These are phyloP conservation scores for Ammopiptanthus mongolicus DNA, from an alignment of 306 rosid species.

Conservation along the genomic window DNA sequence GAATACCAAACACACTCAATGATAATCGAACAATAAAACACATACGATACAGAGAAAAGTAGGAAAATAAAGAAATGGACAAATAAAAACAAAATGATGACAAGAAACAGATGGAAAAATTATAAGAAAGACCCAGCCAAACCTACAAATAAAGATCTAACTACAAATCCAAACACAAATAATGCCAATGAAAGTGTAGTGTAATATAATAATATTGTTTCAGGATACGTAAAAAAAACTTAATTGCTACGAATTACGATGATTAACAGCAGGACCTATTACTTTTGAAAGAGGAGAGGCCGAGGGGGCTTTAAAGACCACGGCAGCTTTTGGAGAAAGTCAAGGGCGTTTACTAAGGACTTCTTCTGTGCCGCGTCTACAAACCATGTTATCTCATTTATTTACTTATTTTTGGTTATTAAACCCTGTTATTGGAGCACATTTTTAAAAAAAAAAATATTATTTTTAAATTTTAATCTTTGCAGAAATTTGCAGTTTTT, in stretches of 20 bases:
- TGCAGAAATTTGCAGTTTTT: neutral
- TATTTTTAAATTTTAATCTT: neutral
- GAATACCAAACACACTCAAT: neutral
- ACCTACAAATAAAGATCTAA: slow-evolving; percentile 1
- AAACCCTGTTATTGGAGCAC: neutral
- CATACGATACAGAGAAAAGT: neutral
- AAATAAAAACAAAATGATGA: neutral
- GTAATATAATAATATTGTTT: neutral
- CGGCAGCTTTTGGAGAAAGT: neutral
- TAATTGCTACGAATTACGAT: neutral
- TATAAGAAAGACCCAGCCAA: neutral
- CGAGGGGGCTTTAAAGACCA: neutral
- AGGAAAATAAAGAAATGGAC: neutral
- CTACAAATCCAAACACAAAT: slow-evolving; percentile 1
- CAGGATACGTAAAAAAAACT: neutral
- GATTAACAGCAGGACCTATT: neutral
- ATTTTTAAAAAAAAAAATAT: neutral
- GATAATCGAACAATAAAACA: slow-evolving; percentile 13
- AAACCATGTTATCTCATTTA: neutral
- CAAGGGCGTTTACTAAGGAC: neutral
- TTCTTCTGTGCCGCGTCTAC: neutral
- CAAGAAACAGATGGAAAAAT: slow-evolving; percentile 11
- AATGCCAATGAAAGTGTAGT: neutral
- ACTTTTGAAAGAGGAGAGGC: neutral
- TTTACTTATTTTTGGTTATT: neutral